Percentiles rank a stretch among this genome's conserved stretches.
Evolutionary conservation across 1,139 yeast genomes (phyloP).

Genomic region (Pichia kudriavzevii): DNA sequence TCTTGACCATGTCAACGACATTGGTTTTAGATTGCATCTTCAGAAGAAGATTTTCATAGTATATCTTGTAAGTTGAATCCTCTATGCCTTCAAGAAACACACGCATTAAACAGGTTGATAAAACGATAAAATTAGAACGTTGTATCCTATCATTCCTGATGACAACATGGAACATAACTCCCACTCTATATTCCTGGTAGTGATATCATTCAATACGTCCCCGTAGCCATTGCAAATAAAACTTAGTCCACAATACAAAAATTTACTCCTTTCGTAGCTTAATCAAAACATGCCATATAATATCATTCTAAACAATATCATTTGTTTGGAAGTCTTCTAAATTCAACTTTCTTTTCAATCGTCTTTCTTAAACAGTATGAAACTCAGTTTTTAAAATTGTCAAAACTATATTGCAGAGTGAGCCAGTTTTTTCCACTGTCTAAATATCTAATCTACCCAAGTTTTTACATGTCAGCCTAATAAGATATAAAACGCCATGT

Average conservation of each 20-base stretch:
- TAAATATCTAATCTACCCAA: slow-evolving; percentile 74
- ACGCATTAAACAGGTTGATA: slow-evolving; percentile 86
- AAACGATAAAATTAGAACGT: slow-evolving; percentile 86
- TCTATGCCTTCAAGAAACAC: slow-evolving; percentile 93
- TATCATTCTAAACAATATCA: slow-evolving; percentile 77
- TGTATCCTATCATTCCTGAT: slow-evolving; percentile 83
- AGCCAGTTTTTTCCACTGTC: slow-evolving; percentile 73
- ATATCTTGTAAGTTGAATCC: slow-evolving; percentile 78
- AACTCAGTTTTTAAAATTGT: slow-evolving; percentile 90
- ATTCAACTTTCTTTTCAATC: slow-evolving; percentile 63
- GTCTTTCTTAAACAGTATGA: slow-evolving; percentile 70
- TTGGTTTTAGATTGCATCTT: slow-evolving; percentile 35
- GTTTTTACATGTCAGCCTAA: slow-evolving; percentile 80
- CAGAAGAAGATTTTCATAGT: slow-evolving; percentile 75
- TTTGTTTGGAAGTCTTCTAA: slow-evolving; percentile 63
- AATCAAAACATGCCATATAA: slow-evolving; percentile 43
- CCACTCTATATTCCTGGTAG: slow-evolving; percentile 40
- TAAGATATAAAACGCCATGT: slow-evolving; percentile 85
- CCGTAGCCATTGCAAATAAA: slow-evolving; percentile 92
- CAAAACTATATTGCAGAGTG: slow-evolving; percentile 88
- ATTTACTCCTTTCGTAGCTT: slow-evolving; percentile 24
- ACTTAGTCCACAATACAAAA: slow-evolving; percentile 35
- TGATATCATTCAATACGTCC: slow-evolving; percentile 66
- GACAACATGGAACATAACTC: slow-evolving; percentile 86
- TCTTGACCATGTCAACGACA: slow-evolving; percentile 5